Evolutionary conservation across 257 asterid species (phyloP).

Genomic region (Eucommia ulmoides): DNA sequence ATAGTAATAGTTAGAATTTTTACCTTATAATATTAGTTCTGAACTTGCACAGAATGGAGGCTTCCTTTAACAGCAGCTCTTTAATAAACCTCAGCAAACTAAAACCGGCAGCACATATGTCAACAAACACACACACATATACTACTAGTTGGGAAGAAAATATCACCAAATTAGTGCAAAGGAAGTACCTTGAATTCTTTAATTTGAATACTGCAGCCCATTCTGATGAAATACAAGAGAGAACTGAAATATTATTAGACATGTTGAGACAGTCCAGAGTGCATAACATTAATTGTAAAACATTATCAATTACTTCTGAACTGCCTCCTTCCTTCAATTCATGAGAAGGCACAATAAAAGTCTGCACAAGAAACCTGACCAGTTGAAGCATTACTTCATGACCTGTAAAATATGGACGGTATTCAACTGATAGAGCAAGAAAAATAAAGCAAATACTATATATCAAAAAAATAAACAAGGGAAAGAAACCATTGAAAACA

Average conservation of each 20-base stretch:
- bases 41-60: conserved; percentile 30
- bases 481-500: background rate
- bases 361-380: conserved; percentile 42
- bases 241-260: conserved; percentile 24
- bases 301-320: conserved; percentile 36
- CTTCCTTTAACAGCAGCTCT: conserved; percentile 49
- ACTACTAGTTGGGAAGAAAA: conserved; percentile 9
- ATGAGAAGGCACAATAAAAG: conserved; percentile 29
- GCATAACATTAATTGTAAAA: conserved; percentile 51
- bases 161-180: conserved; percentile 9
- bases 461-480: background rate
- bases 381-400: conserved; percentile 34
- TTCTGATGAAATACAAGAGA: conserved; percentile 28
- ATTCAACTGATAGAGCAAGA: conserved; percentile 1
- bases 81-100: conserved; percentile 57
- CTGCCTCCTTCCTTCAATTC: conserved; percentile 24
- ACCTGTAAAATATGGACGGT: conserved; percentile 31
- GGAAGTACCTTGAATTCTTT: conserved; percentile 53
- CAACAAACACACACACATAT: conserved; percentile 7
- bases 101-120: conserved; percentile 12
- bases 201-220: conserved; percentile 58
- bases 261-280: conserved; percentile 46
- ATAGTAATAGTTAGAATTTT: no score
- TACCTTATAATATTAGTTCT: conserved; percentile 52
- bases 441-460: background rate